Evolutionary conservation across 176 grass and related monocot species (phyloP).

Genomic region (Musa itinerans): DNA sequence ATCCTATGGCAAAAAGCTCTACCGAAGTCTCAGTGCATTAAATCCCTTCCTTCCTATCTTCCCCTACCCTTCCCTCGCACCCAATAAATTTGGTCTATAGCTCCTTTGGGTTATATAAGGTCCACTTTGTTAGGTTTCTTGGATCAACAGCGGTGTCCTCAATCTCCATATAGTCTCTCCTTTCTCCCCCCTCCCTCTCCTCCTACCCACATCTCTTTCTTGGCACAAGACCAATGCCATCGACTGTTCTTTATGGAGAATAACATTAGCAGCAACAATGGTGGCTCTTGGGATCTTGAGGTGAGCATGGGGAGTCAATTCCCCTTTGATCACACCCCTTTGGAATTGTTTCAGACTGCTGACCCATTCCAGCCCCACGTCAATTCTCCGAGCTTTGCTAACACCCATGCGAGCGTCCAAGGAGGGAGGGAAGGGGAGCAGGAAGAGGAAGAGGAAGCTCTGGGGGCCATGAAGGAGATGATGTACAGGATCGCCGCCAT

Average conservation of each 20-base stretch:
- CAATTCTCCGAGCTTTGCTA: no score
- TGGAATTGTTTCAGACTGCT: neutral
- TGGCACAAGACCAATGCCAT: no score
- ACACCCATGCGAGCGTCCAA: neutral
- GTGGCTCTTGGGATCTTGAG: neutral
- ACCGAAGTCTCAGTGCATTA: no score
- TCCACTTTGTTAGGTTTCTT: no score
- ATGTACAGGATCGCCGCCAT: conserved; percentile 11
- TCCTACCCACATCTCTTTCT: neutral
- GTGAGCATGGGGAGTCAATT: neutral
- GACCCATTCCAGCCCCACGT: no score
- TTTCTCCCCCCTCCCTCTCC: neutral
- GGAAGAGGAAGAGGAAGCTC: neutral
- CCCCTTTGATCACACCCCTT: neutral
- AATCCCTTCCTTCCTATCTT: neutral
- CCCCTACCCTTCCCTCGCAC: neutral
- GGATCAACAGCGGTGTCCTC: no score
- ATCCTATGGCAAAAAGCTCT: no score
- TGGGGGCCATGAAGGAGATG: conserved; percentile 6
- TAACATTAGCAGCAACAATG: neutral
- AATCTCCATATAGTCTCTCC: neutral
- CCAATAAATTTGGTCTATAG: no score
- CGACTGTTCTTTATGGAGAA: neutral
- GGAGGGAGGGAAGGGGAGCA: neutral
- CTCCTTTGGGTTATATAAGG: no score